Percentiles rank a stretch among this genome's conserved stretches.
These are phyloP conservation scores for Babjeviella inositovora DNA, from an alignment of 805 yeast genomes.

Conservation along the genomic window DNA sequence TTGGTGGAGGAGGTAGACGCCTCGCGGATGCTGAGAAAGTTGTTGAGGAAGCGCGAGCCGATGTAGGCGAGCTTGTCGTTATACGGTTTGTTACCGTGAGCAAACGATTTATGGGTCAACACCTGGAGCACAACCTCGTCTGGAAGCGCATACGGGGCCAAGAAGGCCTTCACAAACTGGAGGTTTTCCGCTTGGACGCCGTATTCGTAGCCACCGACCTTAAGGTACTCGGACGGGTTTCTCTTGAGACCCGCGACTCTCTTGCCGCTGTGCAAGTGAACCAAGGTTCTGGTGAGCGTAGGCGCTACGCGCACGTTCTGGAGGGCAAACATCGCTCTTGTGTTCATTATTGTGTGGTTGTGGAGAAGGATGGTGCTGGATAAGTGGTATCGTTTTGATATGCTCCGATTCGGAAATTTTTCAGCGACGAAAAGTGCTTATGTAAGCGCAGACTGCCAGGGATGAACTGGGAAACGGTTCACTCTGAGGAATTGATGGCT, in stretches of 20 bases:
- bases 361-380: too few species aligned
- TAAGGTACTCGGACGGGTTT: slow-evolving; percentile 45
- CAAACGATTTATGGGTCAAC: slow-evolving; percentile 87
- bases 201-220: slow-evolving; percentile 35
- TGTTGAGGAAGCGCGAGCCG: slow-evolving; percentile 49
- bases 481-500: too few species aligned
- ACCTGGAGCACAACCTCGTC: slow-evolving; percentile 60
- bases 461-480: too few species aligned
- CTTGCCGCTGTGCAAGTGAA: slow-evolving; percentile 25
- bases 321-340: too few species aligned
- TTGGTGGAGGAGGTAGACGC: slow-evolving; percentile 6
- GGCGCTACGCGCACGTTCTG: too few species aligned
- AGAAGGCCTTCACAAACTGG: slow-evolving; percentile 26
- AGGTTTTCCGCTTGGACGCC: slow-evolving; percentile 33
- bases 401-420: too few species aligned
- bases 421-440: too few species aligned
- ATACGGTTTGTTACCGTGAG: slow-evolving; percentile 79
- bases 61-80: slow-evolving; percentile 70
- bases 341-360: too few species aligned
- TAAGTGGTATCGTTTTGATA: too few species aligned
- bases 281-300: too few species aligned
- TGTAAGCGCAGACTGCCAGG: too few species aligned
- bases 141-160: slow-evolving; percentile 36
- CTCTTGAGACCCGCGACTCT: slow-evolving; percentile 60
- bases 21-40: slow-evolving; percentile 25